phyloP scores from a whole-genome alignment of 2,329 filamentous ascomycete genomes.

The Trichophyton mentagrophytes region DNA sequence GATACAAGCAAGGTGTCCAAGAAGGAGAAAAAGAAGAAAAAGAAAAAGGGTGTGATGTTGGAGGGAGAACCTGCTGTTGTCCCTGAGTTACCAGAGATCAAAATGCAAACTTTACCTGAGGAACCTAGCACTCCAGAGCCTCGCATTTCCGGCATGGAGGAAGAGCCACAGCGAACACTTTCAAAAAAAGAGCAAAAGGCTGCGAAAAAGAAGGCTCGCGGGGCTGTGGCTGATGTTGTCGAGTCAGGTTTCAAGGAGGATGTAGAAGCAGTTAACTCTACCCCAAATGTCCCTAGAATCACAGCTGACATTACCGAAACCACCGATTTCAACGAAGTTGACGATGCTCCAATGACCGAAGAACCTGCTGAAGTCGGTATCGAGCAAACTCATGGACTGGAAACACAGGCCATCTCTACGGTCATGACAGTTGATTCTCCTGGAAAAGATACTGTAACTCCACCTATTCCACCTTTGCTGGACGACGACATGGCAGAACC shows the following conservation, averaged over 20 bases:
- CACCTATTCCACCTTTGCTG: background rate
- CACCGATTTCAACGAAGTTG: background rate
- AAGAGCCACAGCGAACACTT: too few relatives aligned
- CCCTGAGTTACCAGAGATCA: background rate
- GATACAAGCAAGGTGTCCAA: background rate
- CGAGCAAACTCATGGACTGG: background rate
- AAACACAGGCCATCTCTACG: background rate
- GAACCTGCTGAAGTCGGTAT: background rate
- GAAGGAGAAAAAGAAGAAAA: slow-evolving; percentile 3
- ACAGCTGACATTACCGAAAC: background rate
- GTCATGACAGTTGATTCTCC: background rate
- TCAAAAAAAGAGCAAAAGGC: background rate
- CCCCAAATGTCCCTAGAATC: background rate
- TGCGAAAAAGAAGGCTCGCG: background rate
- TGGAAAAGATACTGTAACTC: background rate
- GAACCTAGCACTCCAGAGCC: background rate
- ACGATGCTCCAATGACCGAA: background rate
- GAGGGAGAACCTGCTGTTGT: background rate
- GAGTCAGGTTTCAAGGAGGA: background rate
- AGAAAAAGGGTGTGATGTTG: background rate
- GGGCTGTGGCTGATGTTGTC: background rate
- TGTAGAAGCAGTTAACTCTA: background rate
- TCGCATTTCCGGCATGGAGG: background rate
- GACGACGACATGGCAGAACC: background rate
- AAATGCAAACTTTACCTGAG: background rate